Evolutionary conservation across 176 grass and related monocot species (phyloP).

Genomic region (Triticum turgidum): DNA sequence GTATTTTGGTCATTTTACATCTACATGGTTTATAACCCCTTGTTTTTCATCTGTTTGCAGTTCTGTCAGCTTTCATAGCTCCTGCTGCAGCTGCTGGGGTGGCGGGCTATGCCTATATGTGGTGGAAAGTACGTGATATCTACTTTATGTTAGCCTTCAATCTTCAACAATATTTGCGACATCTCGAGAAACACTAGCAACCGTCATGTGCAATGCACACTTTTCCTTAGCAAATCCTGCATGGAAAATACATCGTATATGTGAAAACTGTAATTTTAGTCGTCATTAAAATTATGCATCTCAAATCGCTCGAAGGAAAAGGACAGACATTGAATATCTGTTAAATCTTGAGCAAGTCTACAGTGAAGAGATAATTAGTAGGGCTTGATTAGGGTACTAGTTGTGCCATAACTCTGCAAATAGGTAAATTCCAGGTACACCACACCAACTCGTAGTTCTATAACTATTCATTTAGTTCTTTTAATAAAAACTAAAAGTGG

Average conservation of each 20-base stretch:
- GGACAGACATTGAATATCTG: not conserved
- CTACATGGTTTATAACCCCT: not conserved
- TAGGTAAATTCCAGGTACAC: not conserved
- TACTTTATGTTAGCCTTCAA: constrained; percentile 8
- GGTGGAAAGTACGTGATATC: constrained; percentile 74
- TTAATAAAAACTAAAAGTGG: not conserved
- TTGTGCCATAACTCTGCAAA: not conserved
- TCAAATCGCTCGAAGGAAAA: not conserved
- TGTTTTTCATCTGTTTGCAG: constrained; percentile 28
- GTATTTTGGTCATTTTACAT: not conserved
- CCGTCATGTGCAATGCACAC: no score
- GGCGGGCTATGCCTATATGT: constrained; percentile 76
- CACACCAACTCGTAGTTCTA: not conserved
- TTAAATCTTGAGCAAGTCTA: not conserved
- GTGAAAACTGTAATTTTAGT: not conserved
- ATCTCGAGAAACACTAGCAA: not conserved
- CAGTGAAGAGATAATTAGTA: not conserved
- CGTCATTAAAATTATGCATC: not conserved
- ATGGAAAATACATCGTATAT: not conserved
- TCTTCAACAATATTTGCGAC: not conserved
- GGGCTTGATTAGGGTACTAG: not conserved
- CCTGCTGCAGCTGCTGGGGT: constrained; percentile 72
- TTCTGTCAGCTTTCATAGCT: constrained; percentile 45
- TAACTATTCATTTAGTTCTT: no score
- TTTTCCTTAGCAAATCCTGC: no score